Evolutionary conservation across 768 basidiomycete species (phyloP).

Genomic region (Suillus placidus): DNA sequence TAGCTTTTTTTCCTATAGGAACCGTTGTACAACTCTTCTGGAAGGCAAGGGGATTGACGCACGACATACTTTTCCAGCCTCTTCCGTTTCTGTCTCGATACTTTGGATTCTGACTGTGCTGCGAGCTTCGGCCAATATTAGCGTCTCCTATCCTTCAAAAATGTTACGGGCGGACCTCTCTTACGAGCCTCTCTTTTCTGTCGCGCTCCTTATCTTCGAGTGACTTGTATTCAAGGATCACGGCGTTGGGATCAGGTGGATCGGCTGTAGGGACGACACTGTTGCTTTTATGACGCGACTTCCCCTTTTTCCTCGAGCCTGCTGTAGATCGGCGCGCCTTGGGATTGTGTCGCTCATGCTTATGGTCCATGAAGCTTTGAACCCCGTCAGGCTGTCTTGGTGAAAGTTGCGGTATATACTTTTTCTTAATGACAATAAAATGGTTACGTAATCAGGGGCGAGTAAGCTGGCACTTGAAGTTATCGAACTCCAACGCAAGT

Average conservation of each 20-base stretch:
- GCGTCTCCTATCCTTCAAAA: conserved; percentile 1
- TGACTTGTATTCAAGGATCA: conserved; percentile 59
- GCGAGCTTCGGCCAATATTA: conserved; percentile 23
- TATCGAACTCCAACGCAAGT: not conserved
- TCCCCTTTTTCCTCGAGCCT: conserved; percentile 66
- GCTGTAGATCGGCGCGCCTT: conserved; percentile 68
- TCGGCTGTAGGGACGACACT: conserved; percentile 26
- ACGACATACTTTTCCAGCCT: conserved; percentile 93
- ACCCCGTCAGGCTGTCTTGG: not conserved
- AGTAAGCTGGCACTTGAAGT: too few relatives aligned
- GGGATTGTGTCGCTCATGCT: conserved; percentile 51
- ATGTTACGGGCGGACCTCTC: conserved; percentile 51
- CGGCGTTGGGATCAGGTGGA: conserved; percentile 57
- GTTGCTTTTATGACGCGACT: conserved; percentile 39
- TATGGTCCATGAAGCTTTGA: conserved; percentile 24
- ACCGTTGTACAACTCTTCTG: not conserved
- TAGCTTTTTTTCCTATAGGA: conserved; percentile 79
- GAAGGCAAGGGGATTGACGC: conserved; percentile 28
- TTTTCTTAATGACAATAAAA: not conserved
- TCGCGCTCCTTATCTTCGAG: conserved; percentile 63
- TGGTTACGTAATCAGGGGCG: not conserved
- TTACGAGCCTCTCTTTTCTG: conserved; percentile 57
- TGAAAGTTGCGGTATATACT: not conserved
- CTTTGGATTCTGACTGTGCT: conserved; percentile 64
- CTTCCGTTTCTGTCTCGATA: conserved; percentile 85